Base-by-base conservation (phyloP, 768 basidiomycete species). In the Sporobolomyces roseus region DNA sequence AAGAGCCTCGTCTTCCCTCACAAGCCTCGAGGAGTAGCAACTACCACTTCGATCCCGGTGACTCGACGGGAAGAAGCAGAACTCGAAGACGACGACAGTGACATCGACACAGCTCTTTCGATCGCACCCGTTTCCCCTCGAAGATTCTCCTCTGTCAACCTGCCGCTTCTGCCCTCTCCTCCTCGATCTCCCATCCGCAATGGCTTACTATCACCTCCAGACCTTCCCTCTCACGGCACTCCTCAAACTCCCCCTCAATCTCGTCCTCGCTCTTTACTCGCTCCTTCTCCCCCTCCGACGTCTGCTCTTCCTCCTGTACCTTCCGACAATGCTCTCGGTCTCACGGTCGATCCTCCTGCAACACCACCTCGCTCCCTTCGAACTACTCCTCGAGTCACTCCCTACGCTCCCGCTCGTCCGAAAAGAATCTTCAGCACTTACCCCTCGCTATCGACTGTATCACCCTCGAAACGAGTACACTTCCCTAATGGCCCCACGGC, bases 171-270 rank as follows among this genome's bases (percentile, higher is more conserved):
- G 12, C 56, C 56, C 9, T 4, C 56, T 27, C 41, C 56, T 12
- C 56, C 56, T 19, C 19, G 56, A 3, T 58, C 56, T 17, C 56
- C 56, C 9, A 27, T 43, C 12, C 56, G 56, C 16, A 58, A 58
- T 19, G 56, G 56, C 17, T 27, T 58, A 7, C 56, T 58, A 7
- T 58, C 56, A 3, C 56, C 56, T 58, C 56, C 56, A n/a, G 56
- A 58, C 27, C 29, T 58, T 17, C 13, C 23, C 10, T 16, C 16
- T 4, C 56, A 38, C 2, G 38, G 27, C 13, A 58, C 56, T 12
- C 56, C 56, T 58, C 56, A 58, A 21, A 58, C 56, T 25, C 56
- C 56, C 2, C 56, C 56, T 45, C n/a, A n/a, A n/a, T 33, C 54
- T 27, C 38, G 56, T 29, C 56, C 56, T 45, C 56, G 56, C 2